Evolutionary conservation across 73 alveolate species (phyloP), one percentile per base, ranked within the genome.

Genomic region (Stentor roeselii): DNA sequence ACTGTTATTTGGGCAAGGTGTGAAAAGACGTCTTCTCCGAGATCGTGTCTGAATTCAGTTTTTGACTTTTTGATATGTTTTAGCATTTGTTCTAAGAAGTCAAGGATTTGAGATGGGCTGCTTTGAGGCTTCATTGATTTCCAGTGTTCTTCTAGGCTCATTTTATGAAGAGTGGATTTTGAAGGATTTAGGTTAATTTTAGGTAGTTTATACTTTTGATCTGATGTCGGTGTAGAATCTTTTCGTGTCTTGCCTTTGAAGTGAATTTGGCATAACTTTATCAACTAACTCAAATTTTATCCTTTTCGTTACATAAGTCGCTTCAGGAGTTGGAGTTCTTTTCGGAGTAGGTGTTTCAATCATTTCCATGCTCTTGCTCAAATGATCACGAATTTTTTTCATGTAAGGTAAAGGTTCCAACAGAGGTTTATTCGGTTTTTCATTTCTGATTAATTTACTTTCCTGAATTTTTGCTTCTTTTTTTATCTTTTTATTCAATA

Each of bases 361-460:
- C 6, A 50, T 27, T 67, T 67, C 80, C 37, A 67, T 67, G 0
- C 41, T 21, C 11, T 67, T 67, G 11, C 41, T 21, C 34, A 67
- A 40, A 1, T 32, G 21, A 27, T 67, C 80, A 27, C 80, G 21
- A 21, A 32, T 32, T 67, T 67, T 67, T 34, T 34, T 67, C 80
- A 67, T 27, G 34, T 67, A 67, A 1, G 80, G 80, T 34, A 67
- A 67, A 34, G 80, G 80, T 0, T 67, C 80, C 37, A 67, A 2
- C 37, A 27, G 21, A 34, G 80, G 80, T 21, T 32, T 32, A 67
- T 15, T n/a, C 14, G 80, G 80, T 32, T 32, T 67, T 67, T 32
- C 37, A 27, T 67, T 67, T 67, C 80, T 21, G n/a, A 67, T 67
- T 14, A 67, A 30, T 67, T 67, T 67, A 30, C 27, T 11, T 15